Percentiles rank a stretch among this genome's conserved stretches.
phyloP scores from a whole-genome alignment of 768 basidiomycete species.

The Phanerodontia chrysosporium region DNA sequence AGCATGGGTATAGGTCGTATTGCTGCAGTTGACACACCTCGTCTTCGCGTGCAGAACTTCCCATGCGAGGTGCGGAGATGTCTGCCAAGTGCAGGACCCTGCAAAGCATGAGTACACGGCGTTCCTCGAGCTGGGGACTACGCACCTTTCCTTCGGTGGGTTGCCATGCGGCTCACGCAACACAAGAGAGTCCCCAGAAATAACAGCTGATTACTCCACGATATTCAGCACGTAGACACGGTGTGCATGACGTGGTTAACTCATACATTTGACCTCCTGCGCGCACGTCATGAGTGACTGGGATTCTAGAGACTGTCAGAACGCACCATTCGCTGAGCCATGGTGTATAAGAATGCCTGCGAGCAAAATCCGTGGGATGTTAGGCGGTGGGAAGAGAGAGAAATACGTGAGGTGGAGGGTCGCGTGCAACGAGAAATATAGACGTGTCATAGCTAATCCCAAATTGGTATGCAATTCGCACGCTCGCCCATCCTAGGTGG shows the following conservation, averaged over 20 bases:
- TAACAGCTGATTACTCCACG: conserved; percentile 56
- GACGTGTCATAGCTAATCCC: conserved; percentile 3
- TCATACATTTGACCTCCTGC: conserved; percentile 36
- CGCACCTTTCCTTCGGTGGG: conserved; percentile 83
- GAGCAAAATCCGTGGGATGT: conserved; percentile 5
- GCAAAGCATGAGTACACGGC: conserved; percentile 1
- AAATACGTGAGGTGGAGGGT: not conserved
- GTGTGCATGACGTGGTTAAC: conserved; percentile 8
- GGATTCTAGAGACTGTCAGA: not conserved
- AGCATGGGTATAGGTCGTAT: not conserved
- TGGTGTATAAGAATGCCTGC: conserved; percentile 23
- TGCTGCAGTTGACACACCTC: conserved; percentile 49
- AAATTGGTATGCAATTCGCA: conserved; percentile 16
- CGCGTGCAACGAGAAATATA: conserved; percentile 14
- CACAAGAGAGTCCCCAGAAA: conserved; percentile 87
- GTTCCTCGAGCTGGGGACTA: not conserved
- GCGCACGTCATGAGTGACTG: conserved; percentile 54
- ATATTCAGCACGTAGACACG: conserved; percentile 19
- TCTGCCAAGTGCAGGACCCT: conserved; percentile 91
- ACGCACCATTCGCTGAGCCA: conserved; percentile 78
- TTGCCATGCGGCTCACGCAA: conserved; percentile 83
- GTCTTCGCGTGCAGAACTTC: conserved; percentile 73
- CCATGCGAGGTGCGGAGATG: conserved; percentile 78
- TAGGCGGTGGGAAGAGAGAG: conserved; percentile 2
- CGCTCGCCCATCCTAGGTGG: conserved; percentile 4